Base-by-base conservation (phyloP, 306 rosid genomes). In the Hylodesmum podocarpum region DNA sequence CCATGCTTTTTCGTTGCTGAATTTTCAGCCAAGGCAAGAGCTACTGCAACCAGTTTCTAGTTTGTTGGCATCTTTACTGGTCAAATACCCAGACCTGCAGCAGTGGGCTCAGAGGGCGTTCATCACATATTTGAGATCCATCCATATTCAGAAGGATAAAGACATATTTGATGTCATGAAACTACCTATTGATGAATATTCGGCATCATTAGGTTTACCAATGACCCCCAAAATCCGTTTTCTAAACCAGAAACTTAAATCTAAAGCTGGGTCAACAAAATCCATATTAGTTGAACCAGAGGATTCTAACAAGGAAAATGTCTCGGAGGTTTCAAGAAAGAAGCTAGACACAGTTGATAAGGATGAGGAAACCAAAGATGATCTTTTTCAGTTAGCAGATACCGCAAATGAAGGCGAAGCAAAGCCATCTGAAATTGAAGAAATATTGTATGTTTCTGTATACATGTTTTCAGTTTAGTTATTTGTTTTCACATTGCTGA, bases 151-250 rank as follows among this genome's bases (percentile, higher is more conserved):
- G 69, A 90, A 89, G 88, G 96, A 95, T 75, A 95, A 77, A 81
- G 98, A 95, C 77, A 85, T 95, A 37, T 95, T 92, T 79, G 97
- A 95, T 82, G 87, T 88, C 72, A 81, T 37, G 75, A 91, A 92
- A 76, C 86, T 95, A 59, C 91, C 93, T 5, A 72, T 95, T 70
- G 92, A 92, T 24, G 82, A 87, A 25, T 92, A 81, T 86, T 84
- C 97, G 24, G 96, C 93, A 36, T 92, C 98, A 29, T 66, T 95
- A 79, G 98, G 98, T 58, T 85, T 95, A 44, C 91, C 97, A 39
- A 87, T 90, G 88, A 90, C 93, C 61, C 97, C 97, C 29, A 95
- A 83, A 84, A 54, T 91, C 28, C 96, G 91, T 76, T 95, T 92
- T 74, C 77, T 85, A 31, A 84, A 83, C 77, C 88, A 78, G 77